Evolutionary conservation across 257 asterid genomes (phyloP).

Genomic region (Misopates orontium): DNA sequence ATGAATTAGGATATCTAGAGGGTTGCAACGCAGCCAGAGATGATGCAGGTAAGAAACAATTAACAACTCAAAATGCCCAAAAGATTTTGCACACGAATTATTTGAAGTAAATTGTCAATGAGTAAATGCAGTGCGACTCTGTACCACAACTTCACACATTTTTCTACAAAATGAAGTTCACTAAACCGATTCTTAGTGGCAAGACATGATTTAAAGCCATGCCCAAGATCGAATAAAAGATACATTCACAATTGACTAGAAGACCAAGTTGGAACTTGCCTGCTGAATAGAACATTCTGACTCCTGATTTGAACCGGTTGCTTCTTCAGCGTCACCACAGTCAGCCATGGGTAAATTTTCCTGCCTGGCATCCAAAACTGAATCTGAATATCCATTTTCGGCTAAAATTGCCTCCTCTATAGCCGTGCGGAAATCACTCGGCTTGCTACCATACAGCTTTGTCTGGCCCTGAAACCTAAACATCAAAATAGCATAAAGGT

Average conservation of each 20-base stretch:
- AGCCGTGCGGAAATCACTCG: slow-evolving; percentile 66
- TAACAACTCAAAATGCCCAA: no score
- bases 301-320: slow-evolving; percentile 75
- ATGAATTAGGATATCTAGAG: slow-evolving; percentile 4
- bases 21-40: slow-evolving; percentile 15
- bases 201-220: background rate
- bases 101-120: no score
- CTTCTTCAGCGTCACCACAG: slow-evolving; percentile 60
- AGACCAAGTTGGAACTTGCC: slow-evolving; percentile 49
- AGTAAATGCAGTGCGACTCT: no score
- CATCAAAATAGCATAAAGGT: slow-evolving; percentile 26
- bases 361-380: slow-evolving; percentile 39
- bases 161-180: no score
- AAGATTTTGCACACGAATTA: no score
- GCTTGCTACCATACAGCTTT: slow-evolving; percentile 88
- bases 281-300: slow-evolving; percentile 53
- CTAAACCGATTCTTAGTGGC: no score
- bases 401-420: slow-evolving; percentile 85
- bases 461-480: slow-evolving; percentile 93
- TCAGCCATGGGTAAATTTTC: slow-evolving; percentile 39
- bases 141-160: no score
- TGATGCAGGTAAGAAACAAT: slow-evolving; percentile 7
- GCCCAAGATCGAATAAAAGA: no score
- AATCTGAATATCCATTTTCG: slow-evolving; percentile 48
- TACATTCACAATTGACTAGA: slow-evolving; percentile 3